These are phyloP conservation scores for Coniosporium apollinis DNA, from an alignment of 495 filamentous ascomycete genomes.

Conservation along the genomic window DNA sequence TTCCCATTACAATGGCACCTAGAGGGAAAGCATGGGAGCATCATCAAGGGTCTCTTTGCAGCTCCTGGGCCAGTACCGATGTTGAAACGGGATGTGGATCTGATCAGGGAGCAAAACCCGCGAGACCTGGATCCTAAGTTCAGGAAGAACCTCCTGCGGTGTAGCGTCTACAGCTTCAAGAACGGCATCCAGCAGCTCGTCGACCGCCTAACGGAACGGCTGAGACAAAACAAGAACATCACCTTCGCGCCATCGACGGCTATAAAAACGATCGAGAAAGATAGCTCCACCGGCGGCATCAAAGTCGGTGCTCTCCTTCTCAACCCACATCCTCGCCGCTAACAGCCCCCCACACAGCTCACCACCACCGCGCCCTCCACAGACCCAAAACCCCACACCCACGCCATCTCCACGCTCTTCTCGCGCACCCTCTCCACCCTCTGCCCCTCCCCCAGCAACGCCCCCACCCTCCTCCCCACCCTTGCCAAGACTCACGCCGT, in stretches of 20 bases:
- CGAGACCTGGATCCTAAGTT: constrained; percentile 14
- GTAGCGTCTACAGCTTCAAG: constrained; percentile 43
- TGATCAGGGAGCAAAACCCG: constrained; percentile 11
- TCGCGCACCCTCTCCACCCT: constrained; percentile 30
- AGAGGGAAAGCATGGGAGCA: constrained; percentile 29
- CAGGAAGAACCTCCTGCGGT: constrained; percentile 10
- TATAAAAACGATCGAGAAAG: too few species aligned
- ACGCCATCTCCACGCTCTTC: constrained; percentile 57
- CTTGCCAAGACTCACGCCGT: constrained; percentile 43
- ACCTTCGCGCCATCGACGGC: constrained; percentile 30
- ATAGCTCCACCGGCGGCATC: too few species aligned
- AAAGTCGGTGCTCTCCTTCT: too few species aligned
- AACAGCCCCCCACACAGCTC: too few species aligned
- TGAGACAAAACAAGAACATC: constrained; percentile 33
- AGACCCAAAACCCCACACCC: constrained; percentile 16
- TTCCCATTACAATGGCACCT: constrained; percentile 34
- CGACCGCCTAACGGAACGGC: constrained; percentile 27
- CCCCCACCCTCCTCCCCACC: constrained; percentile 18
- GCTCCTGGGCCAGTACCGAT: constrained; percentile 3
- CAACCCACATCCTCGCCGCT: too few species aligned
- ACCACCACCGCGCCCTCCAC: constrained; percentile 17
- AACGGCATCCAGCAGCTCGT: constrained; percentile 40
- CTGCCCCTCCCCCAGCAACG: constrained; percentile 14
- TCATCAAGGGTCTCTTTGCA: constrained; percentile 12
- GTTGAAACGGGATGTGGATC: constrained; percentile 11